Base-by-base conservation (phyloP, 768 basidiomycete genomes). In the Floccularia luteovirens region DNA sequence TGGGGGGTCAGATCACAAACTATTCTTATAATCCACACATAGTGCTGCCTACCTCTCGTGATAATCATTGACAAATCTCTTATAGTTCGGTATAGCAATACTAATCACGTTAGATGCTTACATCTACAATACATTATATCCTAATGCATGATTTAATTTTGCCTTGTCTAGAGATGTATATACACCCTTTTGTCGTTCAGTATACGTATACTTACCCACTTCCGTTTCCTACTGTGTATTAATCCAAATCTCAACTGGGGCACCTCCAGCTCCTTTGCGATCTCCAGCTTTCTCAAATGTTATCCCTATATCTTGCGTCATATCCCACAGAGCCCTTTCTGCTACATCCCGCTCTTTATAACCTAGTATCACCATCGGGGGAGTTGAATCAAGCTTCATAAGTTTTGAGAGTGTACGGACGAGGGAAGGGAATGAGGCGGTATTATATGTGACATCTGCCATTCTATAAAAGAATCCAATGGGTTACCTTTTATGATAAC, bases 381-480 rank as follows among this genome's bases (percentile, higher is more conserved):
- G 56, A 20, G 55, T 57, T 20, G 57, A 31, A 5, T 53, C 51
- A 24, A 66, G 43, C 45, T 51, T 42, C 17, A 79, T 48, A 3
- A 92, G 63, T 2, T 59, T 54, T 3, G 63, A 59, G 17, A 94
- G 61, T 0, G 89, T 91, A n/a, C 62, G 61, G 13, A 90, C 58
- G 28, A 94, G 75, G 0, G 83, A 68, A 2, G 85, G 76, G 57
- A 94, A 96, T 1, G 89, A 84, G 1, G 79, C 63, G 0, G 87
- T 89, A 61, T 94, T 94, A 64, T 93, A 94, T 1, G 90, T 83
- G 5, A 93, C 88, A 50, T 96, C 92, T 10, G 90, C 87, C 79
- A 93, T 90, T 31, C 90, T 92, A 48, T n/a, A n/a, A n/a, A n/a
- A n/a, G n/a, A 35, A 10, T 12, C 33, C n/a, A 11, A 13, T 24